These are phyloP conservation scores for Primulina huaijiensis DNA, from an alignment of 257 asterid genomes.

Conservation along the genomic window DNA sequence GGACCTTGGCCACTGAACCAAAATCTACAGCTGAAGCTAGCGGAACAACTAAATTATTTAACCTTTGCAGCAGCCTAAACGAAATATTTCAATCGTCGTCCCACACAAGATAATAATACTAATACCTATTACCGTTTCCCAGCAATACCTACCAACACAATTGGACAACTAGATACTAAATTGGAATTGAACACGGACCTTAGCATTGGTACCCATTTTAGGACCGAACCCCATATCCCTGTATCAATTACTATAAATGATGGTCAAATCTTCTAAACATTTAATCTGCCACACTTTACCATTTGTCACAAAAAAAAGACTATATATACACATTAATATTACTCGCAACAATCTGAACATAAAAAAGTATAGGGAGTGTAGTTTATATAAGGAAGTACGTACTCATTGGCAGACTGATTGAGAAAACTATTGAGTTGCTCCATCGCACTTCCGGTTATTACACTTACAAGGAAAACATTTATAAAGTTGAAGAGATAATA, in stretches of 20 bases:
- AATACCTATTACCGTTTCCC: neutral
- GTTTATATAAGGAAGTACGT: constrained; percentile 28
- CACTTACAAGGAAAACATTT: constrained; percentile 82
- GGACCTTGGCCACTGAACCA: neutral
- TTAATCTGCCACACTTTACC: neutral
- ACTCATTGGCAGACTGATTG: constrained; percentile 68
- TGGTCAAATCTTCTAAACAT: neutral
- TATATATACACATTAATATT: too few species aligned
- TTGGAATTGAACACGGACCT: neutral
- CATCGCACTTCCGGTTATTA: constrained; percentile 85
- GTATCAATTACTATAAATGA: neutral
- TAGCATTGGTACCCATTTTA: neutral
- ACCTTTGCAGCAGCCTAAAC: neutral
- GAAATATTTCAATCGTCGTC: neutral
- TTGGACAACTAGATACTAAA: too few species aligned
- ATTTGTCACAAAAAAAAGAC: neutral
- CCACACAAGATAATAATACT: neutral
- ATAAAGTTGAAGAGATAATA: constrained; percentile 74
- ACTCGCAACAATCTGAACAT: neutral
- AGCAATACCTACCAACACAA: neutral
- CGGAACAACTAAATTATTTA: neutral
- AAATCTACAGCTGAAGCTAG: neutral
- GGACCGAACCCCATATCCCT: neutral
- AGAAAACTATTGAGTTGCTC: constrained; percentile 71
- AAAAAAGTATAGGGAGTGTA: neutral